phyloP scores from a whole-genome alignment of 2,329 filamentous ascomycete genomes.

The Pseudogymnoascus sp. region DNA sequence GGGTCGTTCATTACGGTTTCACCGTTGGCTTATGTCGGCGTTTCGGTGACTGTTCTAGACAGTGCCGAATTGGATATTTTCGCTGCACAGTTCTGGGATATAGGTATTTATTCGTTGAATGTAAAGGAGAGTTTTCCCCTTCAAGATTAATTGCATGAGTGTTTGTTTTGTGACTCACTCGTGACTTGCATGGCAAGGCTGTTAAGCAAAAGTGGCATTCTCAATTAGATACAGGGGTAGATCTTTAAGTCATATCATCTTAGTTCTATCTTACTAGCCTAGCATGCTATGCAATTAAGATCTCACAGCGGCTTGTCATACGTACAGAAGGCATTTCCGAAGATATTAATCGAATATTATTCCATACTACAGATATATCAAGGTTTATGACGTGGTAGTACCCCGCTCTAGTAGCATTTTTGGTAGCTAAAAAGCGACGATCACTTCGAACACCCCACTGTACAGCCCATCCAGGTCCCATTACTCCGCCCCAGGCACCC shows the following conservation, averaged over 20 bases:
- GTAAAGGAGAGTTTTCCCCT: background rate
- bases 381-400: no score
- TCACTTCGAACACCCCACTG: no score
- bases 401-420: no score
- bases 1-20: background rate
- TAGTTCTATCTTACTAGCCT: background rate
- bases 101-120: background rate
- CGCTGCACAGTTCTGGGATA: background rate
- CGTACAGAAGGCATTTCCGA: background rate
- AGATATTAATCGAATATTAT: background rate
- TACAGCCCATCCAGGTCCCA: no score
- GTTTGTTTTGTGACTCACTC: background rate
- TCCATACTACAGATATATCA: no score
- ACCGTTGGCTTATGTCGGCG: background rate
- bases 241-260: background rate
- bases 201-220: background rate
- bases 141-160: background rate
- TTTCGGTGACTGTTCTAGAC: background rate
- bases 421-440: no score
- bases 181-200: background rate
- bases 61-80: background rate
- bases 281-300: background rate
- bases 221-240: background rate
- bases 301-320: background rate
- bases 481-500: slow-evolving; percentile 25